phyloP scores from a whole-genome alignment of 2,329 filamentous ascomycete species.

The Alternaria ventricosa region DNA sequence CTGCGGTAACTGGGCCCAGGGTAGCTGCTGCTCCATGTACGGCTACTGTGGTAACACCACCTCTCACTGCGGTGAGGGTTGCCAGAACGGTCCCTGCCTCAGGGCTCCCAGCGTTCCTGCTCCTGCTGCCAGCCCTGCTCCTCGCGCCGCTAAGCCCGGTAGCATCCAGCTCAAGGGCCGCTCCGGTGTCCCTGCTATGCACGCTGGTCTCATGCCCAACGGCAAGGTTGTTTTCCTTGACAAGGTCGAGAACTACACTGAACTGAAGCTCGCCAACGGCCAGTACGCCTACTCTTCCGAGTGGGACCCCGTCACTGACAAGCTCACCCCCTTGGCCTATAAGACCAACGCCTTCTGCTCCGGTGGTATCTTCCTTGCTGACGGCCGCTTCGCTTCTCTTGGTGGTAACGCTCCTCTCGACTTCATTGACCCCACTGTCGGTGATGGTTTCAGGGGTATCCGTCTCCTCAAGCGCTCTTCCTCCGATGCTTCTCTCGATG shows the following conservation, averaged over 20 bases:
- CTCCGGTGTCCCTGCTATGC: slow-evolving; percentile 69
- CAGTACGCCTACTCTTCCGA: slow-evolving; percentile 66
- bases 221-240: slow-evolving; percentile 67
- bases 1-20: slow-evolving; percentile 61
- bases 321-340: slow-evolving; percentile 56
- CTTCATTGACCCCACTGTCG: slow-evolving; percentile 64
- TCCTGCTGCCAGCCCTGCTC: slow-evolving; percentile 55
- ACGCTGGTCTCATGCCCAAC: slow-evolving; percentile 65
- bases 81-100: slow-evolving; percentile 60
- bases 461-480: slow-evolving; percentile 60
- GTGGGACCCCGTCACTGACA: slow-evolving; percentile 61
- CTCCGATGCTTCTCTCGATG: slow-evolving; percentile 54
- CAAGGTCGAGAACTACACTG: slow-evolving; percentile 68
- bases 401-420: slow-evolving; percentile 65
- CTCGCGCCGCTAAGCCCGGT: slow-evolving; percentile 54
- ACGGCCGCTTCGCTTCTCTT: slow-evolving; percentile 62
- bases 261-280: slow-evolving; percentile 61
- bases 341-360: slow-evolving; percentile 68
- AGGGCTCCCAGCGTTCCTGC: slow-evolving; percentile 49
- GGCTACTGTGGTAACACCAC: slow-evolving; percentile 61
- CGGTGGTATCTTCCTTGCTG: slow-evolving; percentile 64
- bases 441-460: slow-evolving; percentile 65
- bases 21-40: slow-evolving; percentile 64
- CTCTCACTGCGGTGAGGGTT: slow-evolving; percentile 63
- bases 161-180: slow-evolving; percentile 59